phyloP scores from a whole-genome alignment of 2,329 filamentous ascomycete species.

The Fusarium sp. region DNA sequence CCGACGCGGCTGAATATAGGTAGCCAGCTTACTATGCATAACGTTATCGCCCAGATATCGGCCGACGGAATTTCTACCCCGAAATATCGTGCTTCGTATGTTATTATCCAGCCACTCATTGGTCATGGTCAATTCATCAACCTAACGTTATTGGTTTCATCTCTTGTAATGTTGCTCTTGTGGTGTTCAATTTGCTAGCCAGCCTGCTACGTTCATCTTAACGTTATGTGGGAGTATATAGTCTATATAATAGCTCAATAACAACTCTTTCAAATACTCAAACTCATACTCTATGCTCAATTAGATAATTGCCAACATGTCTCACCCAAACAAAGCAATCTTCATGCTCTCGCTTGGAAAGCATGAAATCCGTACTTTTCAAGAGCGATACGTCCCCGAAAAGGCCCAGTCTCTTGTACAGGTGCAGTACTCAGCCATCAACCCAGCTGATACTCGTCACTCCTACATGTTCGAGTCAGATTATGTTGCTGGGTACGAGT shows the following conservation, averaged over 20 bases:
- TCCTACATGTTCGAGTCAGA: conserved; percentile 17
- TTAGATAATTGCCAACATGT: not conserved
- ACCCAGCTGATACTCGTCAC: conserved; percentile 32
- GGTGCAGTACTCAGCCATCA: conserved; percentile 36
- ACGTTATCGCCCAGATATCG: not conserved
- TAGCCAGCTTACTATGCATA: not conserved
- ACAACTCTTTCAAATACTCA: accelerated
- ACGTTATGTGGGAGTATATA: not conserved
- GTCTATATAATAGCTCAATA: accelerated
- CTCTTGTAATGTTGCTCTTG: too few species aligned
- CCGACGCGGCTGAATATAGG: too few species aligned
- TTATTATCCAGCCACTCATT: accelerated
- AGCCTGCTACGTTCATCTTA: too few species aligned
- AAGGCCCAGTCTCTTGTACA: conserved; percentile 18
- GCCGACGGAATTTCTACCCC: not conserved
- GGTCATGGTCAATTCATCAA: accelerated
- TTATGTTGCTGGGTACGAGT: conserved; percentile 28
- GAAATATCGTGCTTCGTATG: accelerated
- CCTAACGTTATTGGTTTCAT: too few species aligned
- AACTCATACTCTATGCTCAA: not conserved
- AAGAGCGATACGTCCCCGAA: conserved; percentile 1
- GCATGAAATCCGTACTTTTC: not conserved
- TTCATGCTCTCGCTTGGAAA: not conserved
- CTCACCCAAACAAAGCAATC: conserved; percentile 16
- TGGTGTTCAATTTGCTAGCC: too few species aligned